Percentiles rank a stretch among this genome's conserved stretches.
These are phyloP conservation scores for Bocquillonia castaneifolia DNA, from an alignment of 441 rosid species.

Conservation along the genomic window DNA sequence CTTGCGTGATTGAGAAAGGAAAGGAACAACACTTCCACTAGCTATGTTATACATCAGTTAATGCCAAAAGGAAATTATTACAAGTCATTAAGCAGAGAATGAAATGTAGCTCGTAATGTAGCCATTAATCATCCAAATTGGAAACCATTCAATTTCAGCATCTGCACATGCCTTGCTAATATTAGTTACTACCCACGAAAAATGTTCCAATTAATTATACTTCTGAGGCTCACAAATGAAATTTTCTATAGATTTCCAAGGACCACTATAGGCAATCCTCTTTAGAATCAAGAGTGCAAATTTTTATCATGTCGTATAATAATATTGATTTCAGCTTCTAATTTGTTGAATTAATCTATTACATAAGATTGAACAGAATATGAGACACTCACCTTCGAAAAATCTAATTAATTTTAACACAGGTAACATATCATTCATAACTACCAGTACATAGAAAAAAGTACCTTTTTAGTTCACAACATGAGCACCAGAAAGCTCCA, in stretches of 20 bases:
- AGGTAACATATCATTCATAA: neutral
- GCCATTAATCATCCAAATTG: constrained; percentile 79
- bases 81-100: neutral
- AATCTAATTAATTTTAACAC: neutral
- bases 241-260: neutral
- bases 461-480: constrained; percentile 95
- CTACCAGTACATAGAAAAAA: constrained; percentile 7
- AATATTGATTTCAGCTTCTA: constrained; percentile 4
- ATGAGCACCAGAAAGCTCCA: constrained; percentile 98
- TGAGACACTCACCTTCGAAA: neutral
- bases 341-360: neutral
- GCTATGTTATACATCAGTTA: neutral
- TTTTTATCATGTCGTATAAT: constrained; percentile 1
- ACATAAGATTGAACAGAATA: too few relatives aligned
- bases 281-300: neutral
- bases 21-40: too few relatives aligned
- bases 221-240: neutral
- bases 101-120: constrained; percentile 51
- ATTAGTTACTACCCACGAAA: constrained; percentile 48
- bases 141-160: constrained; percentile 78
- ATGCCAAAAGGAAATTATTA: neutral
- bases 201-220: neutral
- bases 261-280: neutral
- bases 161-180: constrained; percentile 72
- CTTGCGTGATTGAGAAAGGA: neutral